A percentile compares a stretch with the other conserved stretches of the same genome.
These are phyloP conservation scores for Diplodia corticola DNA, from an alignment of 2,329 filamentous ascomycete species.

Conservation along the genomic window DNA sequence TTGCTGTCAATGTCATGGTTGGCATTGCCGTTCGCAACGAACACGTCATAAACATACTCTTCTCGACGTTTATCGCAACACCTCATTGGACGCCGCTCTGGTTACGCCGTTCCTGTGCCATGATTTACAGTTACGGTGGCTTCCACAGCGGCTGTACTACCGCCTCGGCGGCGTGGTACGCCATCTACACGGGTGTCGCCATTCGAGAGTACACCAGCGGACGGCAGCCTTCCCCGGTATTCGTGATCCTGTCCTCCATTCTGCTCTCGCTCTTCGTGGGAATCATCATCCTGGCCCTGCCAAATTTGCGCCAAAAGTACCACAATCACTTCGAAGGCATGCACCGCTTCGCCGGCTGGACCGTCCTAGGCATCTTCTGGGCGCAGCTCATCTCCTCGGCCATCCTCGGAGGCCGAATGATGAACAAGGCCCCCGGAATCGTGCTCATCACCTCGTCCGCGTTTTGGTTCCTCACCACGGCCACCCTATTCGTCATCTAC, in stretches of 20 bases:
- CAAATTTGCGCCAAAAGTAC: slow-evolving; percentile 28
- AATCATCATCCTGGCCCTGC: slow-evolving; percentile 33
- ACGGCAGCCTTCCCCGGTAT: slow-evolving; percentile 23
- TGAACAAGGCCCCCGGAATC: slow-evolving; percentile 31
- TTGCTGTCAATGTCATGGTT: slow-evolving; percentile 37
- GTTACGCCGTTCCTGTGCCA: slow-evolving; percentile 30
- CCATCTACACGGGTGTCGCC: slow-evolving; percentile 40
- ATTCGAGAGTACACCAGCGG: slow-evolving; percentile 30
- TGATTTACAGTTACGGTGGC: slow-evolving; percentile 38
- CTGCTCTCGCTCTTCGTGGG: slow-evolving; percentile 28
- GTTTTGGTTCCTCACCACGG: slow-evolving; percentile 70
- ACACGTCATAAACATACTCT: slow-evolving; percentile 35
- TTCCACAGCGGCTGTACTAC: slow-evolving; percentile 38
- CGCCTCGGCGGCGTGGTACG: slow-evolving; percentile 45
- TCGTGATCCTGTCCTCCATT: slow-evolving; percentile 28
- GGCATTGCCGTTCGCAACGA: slow-evolving; percentile 37
- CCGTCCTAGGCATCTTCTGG: slow-evolving; percentile 37
- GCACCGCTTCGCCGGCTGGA: slow-evolving; percentile 41
- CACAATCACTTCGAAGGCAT: slow-evolving; percentile 39
- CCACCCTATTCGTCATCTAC: slow-evolving; percentile 65
- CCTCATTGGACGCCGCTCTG: slow-evolving; percentile 32
- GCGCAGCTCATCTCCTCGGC: slow-evolving; percentile 17
- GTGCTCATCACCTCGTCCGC: slow-evolving; percentile 51
- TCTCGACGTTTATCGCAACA: slow-evolving; percentile 35
- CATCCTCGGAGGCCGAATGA: slow-evolving; percentile 16